Percentiles rank a stretch among this genome's conserved stretches.
Evolutionary conservation across 1,284 basidiomycete genomes (phyloP).

Genomic region (Puccinia triticina): DNA sequence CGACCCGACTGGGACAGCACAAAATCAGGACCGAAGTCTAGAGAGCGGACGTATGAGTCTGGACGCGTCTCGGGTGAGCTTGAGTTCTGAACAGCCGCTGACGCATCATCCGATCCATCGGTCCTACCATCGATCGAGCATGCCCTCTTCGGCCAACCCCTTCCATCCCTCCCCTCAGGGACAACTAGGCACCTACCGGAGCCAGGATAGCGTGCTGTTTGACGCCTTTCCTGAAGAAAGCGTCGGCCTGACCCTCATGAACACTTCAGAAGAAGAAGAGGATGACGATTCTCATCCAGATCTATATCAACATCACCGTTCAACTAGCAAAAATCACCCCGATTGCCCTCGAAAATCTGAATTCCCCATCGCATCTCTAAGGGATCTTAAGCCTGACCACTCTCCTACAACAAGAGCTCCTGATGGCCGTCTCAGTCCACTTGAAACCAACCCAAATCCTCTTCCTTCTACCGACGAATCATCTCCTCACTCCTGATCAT

Average conservation of each 20-base stretch:
- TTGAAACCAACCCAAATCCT: background rate
- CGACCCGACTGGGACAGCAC: conserved; percentile 35
- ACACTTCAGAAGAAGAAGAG: conserved; percentile 35
- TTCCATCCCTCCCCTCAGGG: conserved; percentile 2
- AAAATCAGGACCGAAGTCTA: conserved; percentile 28
- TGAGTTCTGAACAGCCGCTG: conserved; percentile 35
- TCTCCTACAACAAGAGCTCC: background rate
- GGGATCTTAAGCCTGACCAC: background rate
- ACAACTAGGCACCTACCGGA: background rate
- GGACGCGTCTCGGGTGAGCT: conserved; percentile 34
- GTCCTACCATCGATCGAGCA: conserved; percentile 39
- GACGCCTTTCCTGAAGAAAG: conserved; percentile 49
- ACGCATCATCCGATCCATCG: conserved; percentile 31
- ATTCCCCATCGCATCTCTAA: conserved; percentile 5
- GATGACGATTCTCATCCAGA: conserved; percentile 23
- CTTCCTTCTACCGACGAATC: background rate
- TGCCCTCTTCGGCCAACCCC: conserved; percentile 33
- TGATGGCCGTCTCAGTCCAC: background rate
- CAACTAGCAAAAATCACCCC: background rate
- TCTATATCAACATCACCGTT: background rate
- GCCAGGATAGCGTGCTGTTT: conserved; percentile 46
- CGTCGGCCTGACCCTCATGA: conserved; percentile 43
- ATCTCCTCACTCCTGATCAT: conserved; percentile 4
- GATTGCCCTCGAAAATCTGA: background rate
- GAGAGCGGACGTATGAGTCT: conserved; percentile 28